A percentile compares a stretch with the other conserved stretches of the same genome.
phyloP scores from a whole-genome alignment of 2,329 filamentous ascomycete species.

The Cadophora malorum region DNA sequence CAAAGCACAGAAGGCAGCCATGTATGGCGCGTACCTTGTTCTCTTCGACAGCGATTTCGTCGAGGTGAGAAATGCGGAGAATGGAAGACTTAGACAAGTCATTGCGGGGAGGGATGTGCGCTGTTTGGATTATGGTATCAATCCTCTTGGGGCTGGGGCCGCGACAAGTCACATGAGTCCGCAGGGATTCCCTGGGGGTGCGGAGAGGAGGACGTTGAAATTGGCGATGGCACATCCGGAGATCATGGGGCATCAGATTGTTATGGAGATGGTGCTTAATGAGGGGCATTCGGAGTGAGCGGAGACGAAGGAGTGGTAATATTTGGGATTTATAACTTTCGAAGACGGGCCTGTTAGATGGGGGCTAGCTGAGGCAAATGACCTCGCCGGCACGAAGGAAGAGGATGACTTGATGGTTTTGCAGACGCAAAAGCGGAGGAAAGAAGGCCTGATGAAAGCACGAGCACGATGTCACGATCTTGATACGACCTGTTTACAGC shows the following conservation, averaged over 20 bases:
- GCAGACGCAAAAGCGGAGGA: neutral
- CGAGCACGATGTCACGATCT: conserved; percentile 8
- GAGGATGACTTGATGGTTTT: neutral
- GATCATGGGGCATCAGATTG: conserved; percentile 80
- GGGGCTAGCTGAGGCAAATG: neutral
- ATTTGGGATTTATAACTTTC: neutral
- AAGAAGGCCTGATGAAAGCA: neutral
- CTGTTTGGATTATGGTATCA: conserved; percentile 83
- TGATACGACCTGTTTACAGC: neutral
- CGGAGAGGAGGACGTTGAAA: conserved; percentile 79
- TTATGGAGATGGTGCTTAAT: conserved; percentile 91
- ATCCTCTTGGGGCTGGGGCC: conserved; percentile 58
- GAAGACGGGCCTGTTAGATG: neutral
- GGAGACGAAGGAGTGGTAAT: neutral
- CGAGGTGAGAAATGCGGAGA: conserved; percentile 95
- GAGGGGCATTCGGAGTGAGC: conserved; percentile 67
- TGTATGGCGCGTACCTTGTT: conserved; percentile 90
- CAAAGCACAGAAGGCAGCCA: conserved; percentile 82
- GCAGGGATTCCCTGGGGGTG: conserved; percentile 44
- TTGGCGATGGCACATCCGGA: conserved; percentile 95
- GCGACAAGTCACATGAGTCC: conserved; percentile 36
- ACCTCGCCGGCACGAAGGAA: neutral
- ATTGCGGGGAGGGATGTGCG: conserved; percentile 90
- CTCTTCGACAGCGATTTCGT: conserved; percentile 97
- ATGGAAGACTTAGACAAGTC: conserved; percentile 90